Base-by-base conservation (phyloP, 345 rosid species). In the Camelina sativa region DNA sequence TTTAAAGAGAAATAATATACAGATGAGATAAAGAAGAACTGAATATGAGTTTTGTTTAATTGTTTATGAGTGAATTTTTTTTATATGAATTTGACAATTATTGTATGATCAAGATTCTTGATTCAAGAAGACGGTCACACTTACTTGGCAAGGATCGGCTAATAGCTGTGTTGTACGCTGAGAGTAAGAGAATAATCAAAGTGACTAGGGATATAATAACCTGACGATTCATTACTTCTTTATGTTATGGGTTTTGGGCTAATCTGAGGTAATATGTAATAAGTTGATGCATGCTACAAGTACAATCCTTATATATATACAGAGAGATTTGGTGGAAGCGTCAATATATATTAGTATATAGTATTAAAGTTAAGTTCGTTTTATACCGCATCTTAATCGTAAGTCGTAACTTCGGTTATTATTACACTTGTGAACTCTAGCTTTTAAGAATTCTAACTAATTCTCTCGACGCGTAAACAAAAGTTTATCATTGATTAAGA, bases 131-230 rank as follows among this genome's bases (percentile, higher is more conserved):
- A 43, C 12, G 32, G 16, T 17, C 64, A 61, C 43, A 61, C 69
- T 72, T 72, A 71, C 68, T 60, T 37, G 61, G 41, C 52, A 61
- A 38, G 28, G 68, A 37, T 71, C 67, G 67, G 41, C 68, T 19
- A 61, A 62, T 16, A 61, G 43, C 17, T 51, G 68, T 40, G 62
- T 28, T 40, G 15, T 1, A 52, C n/a, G 53, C 62, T 12, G 62
- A 13, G 32, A 72, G 15, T 28, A 72, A 43, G 34, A 72, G 43
- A 72, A 72, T 60, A 28, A 52, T 1, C 53, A 62, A 40, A 52
- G 76, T 72, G 61, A 62, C 8, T 0, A 72, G 8, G 41, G 5
- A 8, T 11, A 38, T 11, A n/a, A n/a, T n/a, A n/a, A 51, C 17
- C 20, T 38, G 43, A 61, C 20, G 30, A 6, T 25, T 68, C 54